Percentiles rank a stretch among this genome's conserved stretches.
Evolutionary conservation across 208 protist species (phyloP).

Genomic region (Tritrichomonas musculus): DNA sequence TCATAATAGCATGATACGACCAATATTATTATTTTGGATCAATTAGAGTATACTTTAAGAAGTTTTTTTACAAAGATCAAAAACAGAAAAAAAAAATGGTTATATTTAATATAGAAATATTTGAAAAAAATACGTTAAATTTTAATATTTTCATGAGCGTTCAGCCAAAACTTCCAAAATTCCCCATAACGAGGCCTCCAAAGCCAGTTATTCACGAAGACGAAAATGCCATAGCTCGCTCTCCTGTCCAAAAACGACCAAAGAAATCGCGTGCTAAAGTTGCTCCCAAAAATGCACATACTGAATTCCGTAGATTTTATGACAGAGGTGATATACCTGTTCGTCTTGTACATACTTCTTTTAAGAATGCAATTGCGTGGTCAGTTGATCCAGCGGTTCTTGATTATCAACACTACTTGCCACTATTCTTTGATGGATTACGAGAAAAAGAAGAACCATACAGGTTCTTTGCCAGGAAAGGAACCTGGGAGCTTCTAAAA

Average conservation of each 20-base stretch:
- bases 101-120: too few species aligned
- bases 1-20: too few species aligned
- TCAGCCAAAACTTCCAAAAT: background rate
- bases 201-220: background rate
- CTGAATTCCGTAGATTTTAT: slow-evolving; percentile 10
- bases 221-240: background rate
- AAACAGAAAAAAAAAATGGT: too few species aligned
- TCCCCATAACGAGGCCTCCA: background rate
- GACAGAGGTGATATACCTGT: slow-evolving; percentile 26
- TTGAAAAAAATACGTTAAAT: too few species aligned
- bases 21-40: too few species aligned
- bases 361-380: slow-evolving; percentile 19
- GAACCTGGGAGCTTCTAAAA: slow-evolving; percentile 21
- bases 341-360: slow-evolving; percentile 5
- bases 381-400: background rate
- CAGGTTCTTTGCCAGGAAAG: background rate
- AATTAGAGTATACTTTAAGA: too few species aligned
- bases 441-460: slow-evolving; percentile 34
- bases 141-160: too few species aligned
- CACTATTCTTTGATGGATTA: slow-evolving; percentile 19
- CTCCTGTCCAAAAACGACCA: background rate
- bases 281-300: background rate
- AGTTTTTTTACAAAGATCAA: too few species aligned
- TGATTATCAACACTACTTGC: slow-evolving; percentile 34
- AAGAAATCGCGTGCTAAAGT: background rate